Evolutionary conservation across 805 yeast species (phyloP).

Genomic region (Kodamaea sagamina): DNA sequence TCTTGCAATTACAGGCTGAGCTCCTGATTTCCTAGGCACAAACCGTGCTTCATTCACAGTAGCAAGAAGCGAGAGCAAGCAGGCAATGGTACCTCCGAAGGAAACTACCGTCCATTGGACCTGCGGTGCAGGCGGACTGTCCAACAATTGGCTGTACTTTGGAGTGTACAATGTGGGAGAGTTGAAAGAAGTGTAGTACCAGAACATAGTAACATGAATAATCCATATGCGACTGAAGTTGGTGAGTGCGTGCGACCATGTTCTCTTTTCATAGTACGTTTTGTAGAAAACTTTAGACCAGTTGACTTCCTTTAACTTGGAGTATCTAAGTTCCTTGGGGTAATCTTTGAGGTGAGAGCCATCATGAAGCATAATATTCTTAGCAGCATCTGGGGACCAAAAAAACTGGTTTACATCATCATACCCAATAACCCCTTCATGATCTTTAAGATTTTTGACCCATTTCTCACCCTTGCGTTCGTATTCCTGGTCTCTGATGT

Average conservation of each 20-base stretch:
- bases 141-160: constrained; percentile 38
- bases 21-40: constrained; percentile 28
- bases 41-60: constrained; percentile 26
- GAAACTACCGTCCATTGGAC: constrained; percentile 46
- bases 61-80: constrained; percentile 28
- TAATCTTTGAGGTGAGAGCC: constrained; percentile 31
- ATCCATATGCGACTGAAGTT: constrained; percentile 57
- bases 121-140: constrained; percentile 49
- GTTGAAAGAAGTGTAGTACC: constrained; percentile 55
- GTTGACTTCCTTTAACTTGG: constrained; percentile 30
- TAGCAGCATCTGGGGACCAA: constrained; percentile 46
- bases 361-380: constrained; percentile 34
- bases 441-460: constrained; percentile 70
- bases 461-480: constrained; percentile 54
- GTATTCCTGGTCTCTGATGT: constrained; percentile 68
- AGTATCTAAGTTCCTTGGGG: constrained; percentile 33
- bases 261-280: constrained; percentile 49
- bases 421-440: constrained; percentile 57
- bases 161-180: constrained; percentile 51
- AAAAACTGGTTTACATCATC: constrained; percentile 56
- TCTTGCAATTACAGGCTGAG: constrained; percentile 19
- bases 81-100: constrained; percentile 48
- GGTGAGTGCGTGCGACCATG: constrained; percentile 52
- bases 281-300: constrained; percentile 48
- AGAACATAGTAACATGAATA: constrained; percentile 50